These are phyloP conservation scores for Plasmodium vivax DNA, from an alignment of 169 alveolate species.

Conservation along the genomic window DNA sequence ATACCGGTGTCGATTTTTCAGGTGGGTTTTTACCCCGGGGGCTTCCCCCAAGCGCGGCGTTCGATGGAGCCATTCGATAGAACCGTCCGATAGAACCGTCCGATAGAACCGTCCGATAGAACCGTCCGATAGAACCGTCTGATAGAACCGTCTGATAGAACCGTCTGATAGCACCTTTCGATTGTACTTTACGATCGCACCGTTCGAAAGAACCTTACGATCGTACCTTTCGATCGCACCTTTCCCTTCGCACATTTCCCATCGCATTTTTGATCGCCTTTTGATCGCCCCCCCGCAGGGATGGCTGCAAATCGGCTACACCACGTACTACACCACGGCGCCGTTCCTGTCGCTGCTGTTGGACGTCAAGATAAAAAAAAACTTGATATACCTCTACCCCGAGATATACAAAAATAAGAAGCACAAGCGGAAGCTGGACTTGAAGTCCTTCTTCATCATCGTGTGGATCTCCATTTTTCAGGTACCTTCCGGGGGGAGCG, in stretches of 20 bases:
- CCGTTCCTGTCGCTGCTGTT: constrained; percentile 96
- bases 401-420: constrained; percentile 94
- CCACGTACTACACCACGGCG: constrained; percentile 96
- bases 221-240: neutral
- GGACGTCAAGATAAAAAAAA: constrained; percentile 93
- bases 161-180: neutral
- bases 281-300: constrained; percentile 83
- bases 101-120: too few relatives aligned
- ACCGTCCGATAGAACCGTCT: too few relatives aligned
- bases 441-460: constrained; percentile 96
- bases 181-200: neutral
- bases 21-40: neutral
- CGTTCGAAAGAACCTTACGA: too few relatives aligned
- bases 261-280: neutral
- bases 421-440: constrained; percentile 94
- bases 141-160: too few relatives aligned
- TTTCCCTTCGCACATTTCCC: neutral
- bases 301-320: constrained; percentile 97
- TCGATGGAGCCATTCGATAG: too few relatives aligned
- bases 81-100: too few relatives aligned
- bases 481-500: constrained; percentile 7
- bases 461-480: constrained; percentile 93
- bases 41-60: too few relatives aligned
- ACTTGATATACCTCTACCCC: constrained; percentile 92
- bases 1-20: constrained; percentile 96